Base-by-base conservation (phyloP, 2,329 filamentous ascomycete species). In the Aspergillus proliferans region DNA sequence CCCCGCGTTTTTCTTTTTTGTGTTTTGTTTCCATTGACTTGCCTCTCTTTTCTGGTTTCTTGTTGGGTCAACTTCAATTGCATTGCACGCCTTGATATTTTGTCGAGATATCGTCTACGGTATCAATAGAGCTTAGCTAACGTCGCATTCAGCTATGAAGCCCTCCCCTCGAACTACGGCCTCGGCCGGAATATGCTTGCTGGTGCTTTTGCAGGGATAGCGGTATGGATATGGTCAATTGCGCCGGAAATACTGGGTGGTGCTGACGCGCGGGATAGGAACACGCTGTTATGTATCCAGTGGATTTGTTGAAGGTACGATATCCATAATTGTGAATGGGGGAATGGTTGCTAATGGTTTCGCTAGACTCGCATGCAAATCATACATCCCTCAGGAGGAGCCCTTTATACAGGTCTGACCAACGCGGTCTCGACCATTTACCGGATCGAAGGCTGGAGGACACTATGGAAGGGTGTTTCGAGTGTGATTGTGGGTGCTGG, bases 251-350 rank as follows among this genome's bases (percentile, higher is more conserved):
- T 40, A 21, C 19, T 19, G 24, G 26, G 44, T 33, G 28, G 45
- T 36, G 50, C 55, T 60, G 52, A 60, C 51, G 46, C 58, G 54
- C 53, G 44, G 46, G 46, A 61, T 40, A 96, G 91, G 92, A 97
- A 76, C 92, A 97, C 72, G 94, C 92, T 51, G 91, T 95, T 63
- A 97, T 98, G 93, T 98, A 98, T 68, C 93, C 93, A 18, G 87
- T 98, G 66, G 93, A 98, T 75, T 83, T 95, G 59, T 87, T 98
- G 68, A 98, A 98, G 86, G 93, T 96, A 70, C 56, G 76, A 7
- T 34, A 4, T 26, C 6, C 6, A 26, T 30, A 46, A 24, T 26
- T 5, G 15, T 40, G 18, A 12, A 19, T 22, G 8, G 5, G 18
- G n/a, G 19, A 22, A 40, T n/a, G 15, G 6, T 36, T 36, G 34